These are phyloP conservation scores for Albifimbria verrucaria DNA, from an alignment of 2,329 filamentous ascomycete species.

Conservation along the genomic window DNA sequence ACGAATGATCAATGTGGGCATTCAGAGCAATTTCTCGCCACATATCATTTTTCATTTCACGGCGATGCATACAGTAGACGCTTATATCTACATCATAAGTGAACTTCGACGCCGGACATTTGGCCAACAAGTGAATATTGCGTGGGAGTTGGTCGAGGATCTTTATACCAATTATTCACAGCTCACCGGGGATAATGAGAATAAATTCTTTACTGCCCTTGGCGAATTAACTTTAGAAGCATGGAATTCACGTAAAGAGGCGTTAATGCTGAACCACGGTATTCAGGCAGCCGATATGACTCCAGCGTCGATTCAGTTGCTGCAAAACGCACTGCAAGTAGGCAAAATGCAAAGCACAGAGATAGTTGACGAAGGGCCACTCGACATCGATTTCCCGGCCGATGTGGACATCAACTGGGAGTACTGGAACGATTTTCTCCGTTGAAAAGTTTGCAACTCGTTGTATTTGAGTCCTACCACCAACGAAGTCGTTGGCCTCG, in stretches of 20 bases:
- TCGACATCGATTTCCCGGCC: constrained; percentile 3
- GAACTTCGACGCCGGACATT: constrained; percentile 19
- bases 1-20: constrained; percentile 15
- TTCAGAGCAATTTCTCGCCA: constrained; percentile 22
- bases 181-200: constrained; percentile 5
- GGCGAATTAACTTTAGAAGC: constrained; percentile 15
- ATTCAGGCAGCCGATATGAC: background rate
- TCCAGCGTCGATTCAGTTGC: constrained; percentile 9
- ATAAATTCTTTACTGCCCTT: constrained; percentile 7
- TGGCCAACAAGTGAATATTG: constrained; percentile 12
- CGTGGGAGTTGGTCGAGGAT: constrained; percentile 22
- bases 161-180: constrained; percentile 20
- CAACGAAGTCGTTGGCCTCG: too few species aligned
- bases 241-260: constrained; percentile 14
- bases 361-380: background rate
- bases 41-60: constrained; percentile 25
- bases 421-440: constrained; percentile 16
- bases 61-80: constrained; percentile 23
- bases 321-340: constrained; percentile 5
- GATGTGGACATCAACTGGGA: constrained; percentile 13
- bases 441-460: too few species aligned
- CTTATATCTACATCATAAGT: constrained; percentile 27
- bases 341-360: background rate
- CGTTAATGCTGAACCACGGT: background rate
- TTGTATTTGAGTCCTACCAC: too few species aligned